Evolutionary conservation across 2,329 filamentous ascomycete genomes (phyloP), one percentile per base, ranked within the genome.

Genomic region (Cladosporium sp.): DNA sequence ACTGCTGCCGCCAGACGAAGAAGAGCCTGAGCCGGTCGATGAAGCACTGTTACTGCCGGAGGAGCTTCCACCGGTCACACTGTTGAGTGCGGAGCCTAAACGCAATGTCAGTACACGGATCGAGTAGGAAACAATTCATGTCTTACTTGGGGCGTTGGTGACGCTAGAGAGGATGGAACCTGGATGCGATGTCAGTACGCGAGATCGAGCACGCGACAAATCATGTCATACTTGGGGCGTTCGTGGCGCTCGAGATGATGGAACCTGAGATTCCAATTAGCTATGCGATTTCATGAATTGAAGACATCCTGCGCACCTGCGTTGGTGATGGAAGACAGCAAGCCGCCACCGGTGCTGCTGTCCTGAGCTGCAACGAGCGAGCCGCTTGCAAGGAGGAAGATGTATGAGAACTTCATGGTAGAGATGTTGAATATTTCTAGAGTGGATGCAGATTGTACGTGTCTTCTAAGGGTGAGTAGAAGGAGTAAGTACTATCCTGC

Each of bases 211-310:
- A 9, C 4, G 5, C 5, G 22, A 9, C 22, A 5, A 27, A 9
- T 27, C 22, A 27, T 5, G 4, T 30, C 34, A 29, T 13, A 47
- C 44, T 47, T 32, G 44, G 44, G 7, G 44, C 44, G 6, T 29
- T 29, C 22, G 44, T 47, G 22, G 44, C 44, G 44, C 44, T 47
- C 22, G 44, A 47, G 15, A 47, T 30, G 34, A 47, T 47, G 11
- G 44, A 47, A 4, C 44, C 43, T 47, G n/a, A 18, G 22, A 1
- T n/a, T 11, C 1, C 3, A n/a, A 18, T 44, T 22, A 44, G 42
- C n/a, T 13, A 22, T 20, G n/a, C n/a, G n/a, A n/a, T n/a, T 27
- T 27, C 22, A 27, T 4, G 22, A 9, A 27, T 27, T 27, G 22
- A 27, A 9, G 19, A 20, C 24, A 13, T 11, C 4, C 18, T 18